phyloP scores from a whole-genome alignment of 495 filamentous ascomycete species.

The Jackrogersella minutella region DNA sequence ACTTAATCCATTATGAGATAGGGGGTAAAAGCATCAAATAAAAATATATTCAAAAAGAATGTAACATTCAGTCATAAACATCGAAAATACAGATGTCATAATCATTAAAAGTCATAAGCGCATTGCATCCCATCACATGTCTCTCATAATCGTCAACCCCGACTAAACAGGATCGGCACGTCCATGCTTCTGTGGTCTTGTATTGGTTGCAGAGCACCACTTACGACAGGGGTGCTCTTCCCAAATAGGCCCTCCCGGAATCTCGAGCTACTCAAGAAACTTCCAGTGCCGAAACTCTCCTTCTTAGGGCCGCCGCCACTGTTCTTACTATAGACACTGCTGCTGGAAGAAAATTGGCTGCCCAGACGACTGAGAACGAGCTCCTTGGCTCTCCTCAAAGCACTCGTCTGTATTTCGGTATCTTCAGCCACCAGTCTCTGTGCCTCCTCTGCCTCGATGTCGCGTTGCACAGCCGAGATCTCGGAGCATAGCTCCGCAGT shows the following conservation, averaged over 20 bases:
- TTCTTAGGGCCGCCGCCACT: slow-evolving; percentile 24
- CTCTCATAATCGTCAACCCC: slow-evolving; percentile 28
- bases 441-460: slow-evolving; percentile 51
- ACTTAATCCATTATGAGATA: no score
- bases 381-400: slow-evolving; percentile 54
- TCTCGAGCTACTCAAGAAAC: slow-evolving; percentile 43
- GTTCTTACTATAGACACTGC: slow-evolving; percentile 25
- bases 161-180: slow-evolving; percentile 63
- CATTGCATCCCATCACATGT: slow-evolving; percentile 11
- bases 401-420: slow-evolving; percentile 50
- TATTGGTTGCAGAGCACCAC: slow-evolving; percentile 2
- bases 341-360: slow-evolving; percentile 46
- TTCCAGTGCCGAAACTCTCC: slow-evolving; percentile 39
- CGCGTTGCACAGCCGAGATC: slow-evolving; percentile 53
- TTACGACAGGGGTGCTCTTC: slow-evolving; percentile 43
- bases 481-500: slow-evolving; percentile 49
- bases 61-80: slow-evolving; percentile 20
- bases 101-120: slow-evolving; percentile 41
- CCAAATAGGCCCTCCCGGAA: slow-evolving; percentile 56
- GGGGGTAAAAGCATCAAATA: not conserved
- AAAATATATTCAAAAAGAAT: slow-evolving; percentile 19
- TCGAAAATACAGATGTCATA: slow-evolving; percentile 16
- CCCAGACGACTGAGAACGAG: slow-evolving; percentile 56
- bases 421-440: slow-evolving; percentile 50
- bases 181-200: slow-evolving; percentile 51